Conservation (phyloP, 2,329 filamentous ascomycete genomes). For the Diaporthe caulivora region DNA sequence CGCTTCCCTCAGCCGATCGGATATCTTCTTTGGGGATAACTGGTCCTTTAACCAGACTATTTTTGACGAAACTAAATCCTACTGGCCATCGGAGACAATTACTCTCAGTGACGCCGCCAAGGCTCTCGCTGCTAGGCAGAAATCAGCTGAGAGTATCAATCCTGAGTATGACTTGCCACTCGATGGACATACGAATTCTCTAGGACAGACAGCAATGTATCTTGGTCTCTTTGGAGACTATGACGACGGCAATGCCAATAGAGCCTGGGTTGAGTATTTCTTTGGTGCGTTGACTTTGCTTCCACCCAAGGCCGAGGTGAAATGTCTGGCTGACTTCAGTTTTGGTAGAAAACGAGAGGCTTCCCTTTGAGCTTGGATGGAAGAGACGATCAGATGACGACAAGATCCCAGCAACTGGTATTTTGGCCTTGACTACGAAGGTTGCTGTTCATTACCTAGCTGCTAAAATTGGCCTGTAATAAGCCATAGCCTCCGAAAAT, state of each 20-base stretch:
- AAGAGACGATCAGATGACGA: slow-evolving; percentile 11
- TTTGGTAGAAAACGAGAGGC: not conserved
- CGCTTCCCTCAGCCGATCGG: slow-evolving; percentile 13
- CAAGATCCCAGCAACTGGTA: slow-evolving; percentile 14
- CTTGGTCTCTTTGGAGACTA: slow-evolving; percentile 19
- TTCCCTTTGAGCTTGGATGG: slow-evolving; percentile 23
- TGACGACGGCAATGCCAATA: not conserved
- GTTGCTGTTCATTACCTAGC: slow-evolving; percentile 19
- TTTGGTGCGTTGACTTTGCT: not conserved
- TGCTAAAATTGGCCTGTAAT: slow-evolving; percentile 9
- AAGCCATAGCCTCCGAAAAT: not conserved
- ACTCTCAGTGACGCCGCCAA: slow-evolving; percentile 5
- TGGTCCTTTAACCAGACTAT: slow-evolving; percentile 16
- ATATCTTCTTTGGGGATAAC: slow-evolving; percentile 21
- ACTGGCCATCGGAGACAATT: not conserved
- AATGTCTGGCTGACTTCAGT: not conserved
- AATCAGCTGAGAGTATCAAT: slow-evolving; percentile 4
- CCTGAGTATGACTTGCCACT: slow-evolving; percentile 10
- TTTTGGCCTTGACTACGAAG: slow-evolving; percentile 4
- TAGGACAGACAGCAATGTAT: slow-evolving; percentile 19
- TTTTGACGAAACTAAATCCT: slow-evolving; percentile 5
- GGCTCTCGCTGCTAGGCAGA: slow-evolving; percentile 15
- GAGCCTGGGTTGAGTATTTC: slow-evolving; percentile 3
- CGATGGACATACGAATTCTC: slow-evolving; percentile 5
- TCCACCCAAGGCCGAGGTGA: not conserved